phyloP scores from a whole-genome alignment of 164 flowering plant species.

The Saururus chinensis region DNA sequence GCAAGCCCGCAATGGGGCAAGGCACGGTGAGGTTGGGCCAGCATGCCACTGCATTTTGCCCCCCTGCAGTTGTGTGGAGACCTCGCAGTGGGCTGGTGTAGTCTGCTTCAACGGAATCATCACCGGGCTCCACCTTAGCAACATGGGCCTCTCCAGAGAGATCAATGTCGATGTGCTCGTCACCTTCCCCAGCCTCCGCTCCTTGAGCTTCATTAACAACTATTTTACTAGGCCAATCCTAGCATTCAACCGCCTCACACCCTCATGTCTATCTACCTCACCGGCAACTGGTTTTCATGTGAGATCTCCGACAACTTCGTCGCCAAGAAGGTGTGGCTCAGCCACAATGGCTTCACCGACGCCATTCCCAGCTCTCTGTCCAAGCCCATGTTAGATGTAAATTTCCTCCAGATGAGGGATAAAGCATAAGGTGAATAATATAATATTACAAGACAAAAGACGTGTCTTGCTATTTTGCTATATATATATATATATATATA shows the following conservation, averaged over 20 bases:
- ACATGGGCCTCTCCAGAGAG: constrained; percentile 36
- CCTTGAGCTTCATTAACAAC: constrained; percentile 41
- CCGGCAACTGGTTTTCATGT: constrained; percentile 52
- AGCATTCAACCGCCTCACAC: constrained; percentile 34
- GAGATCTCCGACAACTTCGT: constrained; percentile 46
- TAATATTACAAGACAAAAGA: no score
- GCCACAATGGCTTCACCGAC: constrained; percentile 46
- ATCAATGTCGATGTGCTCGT: constrained; percentile 40
- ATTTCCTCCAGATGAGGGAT: no score
- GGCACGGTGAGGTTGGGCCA: no score
- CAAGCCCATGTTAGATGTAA: no score
- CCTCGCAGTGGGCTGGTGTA: constrained; percentile 43
- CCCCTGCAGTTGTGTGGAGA: not conserved
- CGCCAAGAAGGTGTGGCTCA: constrained; percentile 38
- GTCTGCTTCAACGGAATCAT: constrained; percentile 34
- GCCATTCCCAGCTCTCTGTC: constrained; percentile 46
- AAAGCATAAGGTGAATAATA: no score
- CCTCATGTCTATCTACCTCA: constrained; percentile 38
- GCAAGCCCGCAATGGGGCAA: no score
- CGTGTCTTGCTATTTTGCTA: no score
- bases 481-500: no score
- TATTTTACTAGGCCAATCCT: constrained; percentile 54
- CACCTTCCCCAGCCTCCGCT: constrained; percentile 24
- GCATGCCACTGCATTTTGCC: no score
- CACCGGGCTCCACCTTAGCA: constrained; percentile 33